Evolutionary conservation across 2,329 filamentous ascomycete genomes (phyloP).

Genomic region (Torrubiella hemipterigena): DNA sequence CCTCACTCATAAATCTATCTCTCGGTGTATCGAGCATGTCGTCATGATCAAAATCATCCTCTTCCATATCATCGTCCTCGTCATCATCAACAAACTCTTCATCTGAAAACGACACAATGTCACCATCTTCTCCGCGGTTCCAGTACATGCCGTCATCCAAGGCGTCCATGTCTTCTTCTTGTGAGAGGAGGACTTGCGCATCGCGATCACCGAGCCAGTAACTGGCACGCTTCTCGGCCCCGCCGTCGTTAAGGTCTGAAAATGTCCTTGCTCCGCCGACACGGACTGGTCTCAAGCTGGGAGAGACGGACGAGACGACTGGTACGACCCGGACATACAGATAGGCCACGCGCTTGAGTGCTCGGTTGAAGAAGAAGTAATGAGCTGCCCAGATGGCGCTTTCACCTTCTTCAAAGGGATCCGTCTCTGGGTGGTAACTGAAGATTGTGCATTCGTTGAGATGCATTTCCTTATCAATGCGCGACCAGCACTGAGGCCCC

Average conservation of each 20-base stretch:
- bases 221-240: slow-evolving; percentile 57
- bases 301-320: slow-evolving; percentile 55
- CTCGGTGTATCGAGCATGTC: slow-evolving; percentile 27
- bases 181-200: slow-evolving; percentile 32
- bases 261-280: slow-evolving; percentile 13
- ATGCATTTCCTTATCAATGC: slow-evolving; percentile 90
- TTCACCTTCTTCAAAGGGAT: slow-evolving; percentile 85
- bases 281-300: slow-evolving; percentile 25
- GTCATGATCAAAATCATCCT: slow-evolving; percentile 30
- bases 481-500: slow-evolving; percentile 83
- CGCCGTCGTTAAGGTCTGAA: slow-evolving; percentile 19
- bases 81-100: slow-evolving; percentile 38
- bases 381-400: slow-evolving; percentile 90
- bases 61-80: slow-evolving; percentile 24
- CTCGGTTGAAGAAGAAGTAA: slow-evolving; percentile 96
- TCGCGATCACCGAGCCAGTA: slow-evolving; percentile 75
- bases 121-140: slow-evolving; percentile 47
- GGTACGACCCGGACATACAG: slow-evolving; percentile 84
- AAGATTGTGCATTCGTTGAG: slow-evolving; percentile 83
- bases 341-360: slow-evolving; percentile 85
- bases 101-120: slow-evolving; percentile 40
- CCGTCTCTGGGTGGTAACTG: slow-evolving; percentile 77
- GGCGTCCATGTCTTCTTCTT: slow-evolving; percentile 34
- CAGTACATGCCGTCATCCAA: slow-evolving; percentile 40
- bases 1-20: slow-evolving; percentile 48